These are phyloP conservation scores for Anethum foeniculum DNA, from an alignment of 140 eudicot species.

Conservation along the genomic window DNA sequence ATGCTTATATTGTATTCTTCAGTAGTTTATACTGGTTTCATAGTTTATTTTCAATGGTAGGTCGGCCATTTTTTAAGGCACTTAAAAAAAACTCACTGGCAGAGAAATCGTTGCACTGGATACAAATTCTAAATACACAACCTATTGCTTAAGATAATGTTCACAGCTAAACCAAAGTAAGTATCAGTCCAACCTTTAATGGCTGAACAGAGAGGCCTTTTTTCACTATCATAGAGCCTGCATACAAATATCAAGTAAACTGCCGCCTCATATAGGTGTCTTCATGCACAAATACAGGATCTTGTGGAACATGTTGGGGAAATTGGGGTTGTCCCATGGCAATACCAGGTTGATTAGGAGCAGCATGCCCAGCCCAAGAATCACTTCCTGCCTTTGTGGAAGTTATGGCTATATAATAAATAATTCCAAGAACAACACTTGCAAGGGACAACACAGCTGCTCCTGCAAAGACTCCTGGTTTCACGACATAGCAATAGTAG, in stretches of 20 bases:
- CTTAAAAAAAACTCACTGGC: too few relatives aligned
- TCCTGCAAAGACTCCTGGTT: constrained; percentile 56
- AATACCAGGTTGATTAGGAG: constrained; percentile 33
- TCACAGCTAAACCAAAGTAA: neutral
- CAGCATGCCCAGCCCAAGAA: constrained; percentile 17
- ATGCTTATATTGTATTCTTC: too few relatives aligned
- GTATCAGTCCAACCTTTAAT: neutral
- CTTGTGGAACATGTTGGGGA: constrained; percentile 26
- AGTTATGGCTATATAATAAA: constrained; percentile 29
- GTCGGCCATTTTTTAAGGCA: too few relatives aligned
- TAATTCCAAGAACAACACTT: constrained; percentile 36
- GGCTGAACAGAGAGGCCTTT: neutral
- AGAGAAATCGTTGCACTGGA: neutral
- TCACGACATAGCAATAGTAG: constrained; percentile 45
- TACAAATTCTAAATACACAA: neutral
- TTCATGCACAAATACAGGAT: constrained; percentile 56
- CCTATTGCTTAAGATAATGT: neutral
- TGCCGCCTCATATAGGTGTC: constrained; percentile 57
- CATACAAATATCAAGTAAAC: constrained; percentile 10
- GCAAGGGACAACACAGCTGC: constrained; percentile 39
- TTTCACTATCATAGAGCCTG: neutral
- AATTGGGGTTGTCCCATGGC: constrained; percentile 63
- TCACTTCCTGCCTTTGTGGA: constrained; percentile 25
- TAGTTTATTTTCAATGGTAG: too few relatives aligned
- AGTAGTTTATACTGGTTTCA: too few relatives aligned